phyloP scores from a whole-genome alignment of 495 filamentous ascomycete genomes.

The Xylaria flabelliformis region DNA sequence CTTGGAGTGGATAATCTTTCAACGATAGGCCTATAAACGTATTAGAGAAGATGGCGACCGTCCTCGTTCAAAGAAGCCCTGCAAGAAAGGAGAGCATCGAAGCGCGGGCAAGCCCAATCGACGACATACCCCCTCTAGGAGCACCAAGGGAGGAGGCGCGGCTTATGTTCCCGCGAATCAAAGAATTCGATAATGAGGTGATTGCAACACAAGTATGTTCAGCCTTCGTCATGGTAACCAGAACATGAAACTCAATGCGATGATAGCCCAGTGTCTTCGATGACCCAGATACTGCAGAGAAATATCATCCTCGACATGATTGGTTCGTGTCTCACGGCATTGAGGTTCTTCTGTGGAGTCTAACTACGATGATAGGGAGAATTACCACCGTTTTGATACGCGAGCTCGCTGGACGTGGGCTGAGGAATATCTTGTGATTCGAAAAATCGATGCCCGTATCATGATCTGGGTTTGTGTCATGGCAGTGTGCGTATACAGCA shows the following conservation, averaged over 20 bases:
- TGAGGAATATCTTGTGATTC: constrained; percentile 72
- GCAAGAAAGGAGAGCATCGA: not conserved
- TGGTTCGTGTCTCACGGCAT: constrained; percentile 42
- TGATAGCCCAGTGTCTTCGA: constrained; percentile 46
- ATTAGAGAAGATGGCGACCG: not conserved
- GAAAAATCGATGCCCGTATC: constrained; percentile 53
- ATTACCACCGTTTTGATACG: constrained; percentile 75
- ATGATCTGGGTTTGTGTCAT: constrained; percentile 72
- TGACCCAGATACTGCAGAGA: constrained; percentile 54
- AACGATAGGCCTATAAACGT: not conserved
- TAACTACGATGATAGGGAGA: constrained; percentile 39
- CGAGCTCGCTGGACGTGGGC: constrained; percentile 71
- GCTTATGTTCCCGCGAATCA: constrained; percentile 53
- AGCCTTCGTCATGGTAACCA: no score
- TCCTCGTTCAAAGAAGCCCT: not conserved
- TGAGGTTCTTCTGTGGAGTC: not conserved
- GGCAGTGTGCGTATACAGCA: constrained; percentile 58
- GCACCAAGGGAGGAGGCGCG: constrained; percentile 45
- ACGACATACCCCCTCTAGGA: constrained; percentile 45
- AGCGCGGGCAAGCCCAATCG: constrained; percentile 14
- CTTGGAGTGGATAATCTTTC: not conserved
- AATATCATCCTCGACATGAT: constrained; percentile 58
- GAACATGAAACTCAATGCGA: not conserved
- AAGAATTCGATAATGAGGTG: constrained; percentile 54
- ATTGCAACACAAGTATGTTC: constrained; percentile 61